Conservation (phyloP, 1,139 yeast genomes). For the Suhomyces bribrorum region DNA sequence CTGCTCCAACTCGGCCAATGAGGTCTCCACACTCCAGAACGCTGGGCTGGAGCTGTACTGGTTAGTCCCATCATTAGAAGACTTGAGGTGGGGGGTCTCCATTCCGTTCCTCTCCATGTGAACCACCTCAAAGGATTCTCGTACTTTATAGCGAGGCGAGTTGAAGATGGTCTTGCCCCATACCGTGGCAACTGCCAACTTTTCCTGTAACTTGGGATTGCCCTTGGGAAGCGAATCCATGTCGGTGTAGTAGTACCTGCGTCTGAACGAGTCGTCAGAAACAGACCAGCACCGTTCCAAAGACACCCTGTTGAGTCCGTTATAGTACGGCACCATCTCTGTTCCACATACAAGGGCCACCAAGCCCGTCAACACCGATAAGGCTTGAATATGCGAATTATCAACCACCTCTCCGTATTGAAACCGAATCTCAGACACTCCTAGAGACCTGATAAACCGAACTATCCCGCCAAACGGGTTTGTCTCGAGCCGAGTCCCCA, state of each 20-base stretch:
- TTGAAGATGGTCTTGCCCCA: conserved; percentile 26
- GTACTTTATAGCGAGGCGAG: conserved; percentile 26
- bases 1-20: conserved; percentile 34
- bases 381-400: conserved; percentile 30
- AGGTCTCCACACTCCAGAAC: conserved; percentile 34
- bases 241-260: conserved; percentile 21
- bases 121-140: conserved; percentile 16
- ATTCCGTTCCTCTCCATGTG: conserved; percentile 1
- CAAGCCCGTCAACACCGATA: conserved; percentile 24
- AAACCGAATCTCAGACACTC: conserved; percentile 17
- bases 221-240: conserved; percentile 9
- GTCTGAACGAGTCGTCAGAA: conserved; percentile 27
- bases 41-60: conserved; percentile 7
- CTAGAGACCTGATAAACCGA: conserved; percentile 5
- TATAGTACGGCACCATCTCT: conserved; percentile 8
- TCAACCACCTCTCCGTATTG: conserved; percentile 35
- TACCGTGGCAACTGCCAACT: conserved; percentile 17
- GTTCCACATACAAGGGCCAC: conserved; percentile 15
- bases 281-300: conserved; percentile 38
- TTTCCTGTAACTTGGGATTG: conserved; percentile 8
- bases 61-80: conserved; percentile 5
- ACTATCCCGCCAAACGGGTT: conserved; percentile 7
- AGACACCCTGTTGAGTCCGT: conserved; percentile 14
- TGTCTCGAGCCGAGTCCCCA: conserved; percentile 8
- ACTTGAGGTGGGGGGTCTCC: conserved; percentile 2